These are phyloP conservation scores for Calamus simplicifolius DNA, from an alignment of 176 grass and related monocot genomes.

Conservation along the genomic window DNA sequence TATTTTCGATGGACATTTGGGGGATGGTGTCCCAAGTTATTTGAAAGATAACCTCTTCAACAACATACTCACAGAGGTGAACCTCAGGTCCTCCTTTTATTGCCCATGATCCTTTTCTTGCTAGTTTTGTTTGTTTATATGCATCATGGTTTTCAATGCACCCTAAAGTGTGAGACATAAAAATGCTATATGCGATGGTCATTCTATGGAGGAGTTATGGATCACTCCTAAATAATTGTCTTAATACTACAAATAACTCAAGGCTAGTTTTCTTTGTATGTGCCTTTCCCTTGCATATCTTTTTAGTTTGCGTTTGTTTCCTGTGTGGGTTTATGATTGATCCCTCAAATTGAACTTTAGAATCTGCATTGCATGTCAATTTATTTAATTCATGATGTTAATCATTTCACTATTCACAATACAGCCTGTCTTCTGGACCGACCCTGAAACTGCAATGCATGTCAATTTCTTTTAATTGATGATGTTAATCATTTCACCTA, in stretches of 20 bases:
- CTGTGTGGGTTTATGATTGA: too few relatives aligned
- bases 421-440: conserved; percentile 75
- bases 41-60: conserved; percentile 83
- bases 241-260: too few relatives aligned
- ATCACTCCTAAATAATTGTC: too few relatives aligned
- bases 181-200: too few relatives aligned
- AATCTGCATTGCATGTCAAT: not conserved
- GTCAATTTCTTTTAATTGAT: conserved; percentile 1
- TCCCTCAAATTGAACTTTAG: too few relatives aligned
- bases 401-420: conserved; percentile 8
- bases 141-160: too few relatives aligned
- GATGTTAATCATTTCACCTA: conserved; percentile 5
- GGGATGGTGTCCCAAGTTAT: conserved; percentile 80
- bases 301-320: too few relatives aligned
- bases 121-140: not conserved
- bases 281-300: too few relatives aligned
- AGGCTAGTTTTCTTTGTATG: too few relatives aligned
- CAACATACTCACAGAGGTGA: conserved; percentile 83
- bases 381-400: conserved; percentile 5
- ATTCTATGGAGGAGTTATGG: too few relatives aligned
- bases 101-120: conserved; percentile 7
- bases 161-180: too few relatives aligned
- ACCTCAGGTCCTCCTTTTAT: conserved; percentile 1
- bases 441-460: conserved; percentile 24
- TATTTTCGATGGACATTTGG: conserved; percentile 97